Evolutionary conservation across 352 stramenopile genomes (phyloP), one percentile per base, ranked within the genome.

Genomic region (Phytophthora meadii): DNA sequence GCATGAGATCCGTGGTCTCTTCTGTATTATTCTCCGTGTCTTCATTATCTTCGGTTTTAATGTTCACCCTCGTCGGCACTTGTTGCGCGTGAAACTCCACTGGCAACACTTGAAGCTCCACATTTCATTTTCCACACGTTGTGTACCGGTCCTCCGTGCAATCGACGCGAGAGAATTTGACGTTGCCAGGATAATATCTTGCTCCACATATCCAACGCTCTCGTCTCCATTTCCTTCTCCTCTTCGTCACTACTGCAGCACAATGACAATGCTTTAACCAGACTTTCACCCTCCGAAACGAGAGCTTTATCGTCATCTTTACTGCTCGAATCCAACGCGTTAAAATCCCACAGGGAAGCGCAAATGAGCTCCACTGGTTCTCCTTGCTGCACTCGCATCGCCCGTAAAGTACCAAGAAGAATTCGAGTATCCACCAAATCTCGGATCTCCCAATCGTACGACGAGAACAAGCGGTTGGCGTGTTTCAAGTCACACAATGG

Each of bases 391-490:
- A 89, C 73, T 0, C 79, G 68, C 77, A 90, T 66, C 0, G 77
- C 77, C 11, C 82, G 70, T 27, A 89, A 55, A 4, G 76, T 82
- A 11, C 70, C 75, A 14, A 89, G 63, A 45, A 90, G 68, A 25
- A 87, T 48, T n/a, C 82, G 76, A 32, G 85, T 76, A 54, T 90
- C 82, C 7, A 89, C 53, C 0, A 57, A 61, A 41, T 89, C 82
- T 12, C 74, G 55, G 40, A 90, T 74, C 3, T 54, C 52, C 50
- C 59, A 77, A 59, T 90, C 82, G 37, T 79, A 90, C 17, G 77
- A 89, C 32, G 82, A 90, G 51, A 82, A 90, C 22, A 90, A 60
- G 19, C 79, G 76, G 34, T 89, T 89, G 3, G 71, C 70, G 32
- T 83, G 68, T 11, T 74, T 70, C 3, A 68, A 24, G n/a, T 83